Evolutionary conservation across 306 rosid species (phyloP).

Genomic region (Senna tora): DNA sequence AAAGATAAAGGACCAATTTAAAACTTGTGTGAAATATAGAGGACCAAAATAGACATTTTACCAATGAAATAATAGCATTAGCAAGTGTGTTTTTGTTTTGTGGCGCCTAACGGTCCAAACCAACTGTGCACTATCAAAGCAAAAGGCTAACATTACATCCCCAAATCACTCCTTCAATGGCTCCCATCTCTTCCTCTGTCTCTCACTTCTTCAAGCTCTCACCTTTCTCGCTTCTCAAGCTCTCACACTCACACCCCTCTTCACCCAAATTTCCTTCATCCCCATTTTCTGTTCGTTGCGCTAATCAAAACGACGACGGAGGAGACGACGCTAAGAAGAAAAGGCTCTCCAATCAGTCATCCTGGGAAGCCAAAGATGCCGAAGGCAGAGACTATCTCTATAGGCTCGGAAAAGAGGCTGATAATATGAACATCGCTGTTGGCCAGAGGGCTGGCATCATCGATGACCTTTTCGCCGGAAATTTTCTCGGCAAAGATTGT

Average conservation of each 20-base stretch:
- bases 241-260: slow-evolving; percentile 3
- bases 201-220: slow-evolving; percentile 41
- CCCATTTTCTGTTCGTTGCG: slow-evolving; percentile 42
- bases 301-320: not conserved
- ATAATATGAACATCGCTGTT: slow-evolving; percentile 94
- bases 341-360: slow-evolving; percentile 78
- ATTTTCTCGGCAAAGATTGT: slow-evolving; percentile 91
- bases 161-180: slow-evolving; percentile 13
- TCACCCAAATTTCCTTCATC: slow-evolving; percentile 34
- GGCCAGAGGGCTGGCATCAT: slow-evolving; percentile 89
- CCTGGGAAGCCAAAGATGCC: slow-evolving; percentile 83
- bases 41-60: no score
- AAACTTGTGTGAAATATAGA: no score
- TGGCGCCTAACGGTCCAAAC: slow-evolving; percentile 43
- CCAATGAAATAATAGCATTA: no score
- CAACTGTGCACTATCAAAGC: not conserved
- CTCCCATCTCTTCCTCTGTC: slow-evolving; percentile 29
- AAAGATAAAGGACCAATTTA: no score
- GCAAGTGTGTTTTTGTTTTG: slow-evolving; percentile 20
- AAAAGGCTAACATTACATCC: not conserved
- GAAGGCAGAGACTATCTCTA: slow-evolving; percentile 85
- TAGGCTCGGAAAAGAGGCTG: slow-evolving; percentile 85
- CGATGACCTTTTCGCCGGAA: slow-evolving; percentile 79
- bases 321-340: slow-evolving; percentile 36
- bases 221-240: slow-evolving; percentile 43